phyloP scores from a whole-genome alignment of 352 stramenopile species.

The Aphanomyces cochlioides region DNA sequence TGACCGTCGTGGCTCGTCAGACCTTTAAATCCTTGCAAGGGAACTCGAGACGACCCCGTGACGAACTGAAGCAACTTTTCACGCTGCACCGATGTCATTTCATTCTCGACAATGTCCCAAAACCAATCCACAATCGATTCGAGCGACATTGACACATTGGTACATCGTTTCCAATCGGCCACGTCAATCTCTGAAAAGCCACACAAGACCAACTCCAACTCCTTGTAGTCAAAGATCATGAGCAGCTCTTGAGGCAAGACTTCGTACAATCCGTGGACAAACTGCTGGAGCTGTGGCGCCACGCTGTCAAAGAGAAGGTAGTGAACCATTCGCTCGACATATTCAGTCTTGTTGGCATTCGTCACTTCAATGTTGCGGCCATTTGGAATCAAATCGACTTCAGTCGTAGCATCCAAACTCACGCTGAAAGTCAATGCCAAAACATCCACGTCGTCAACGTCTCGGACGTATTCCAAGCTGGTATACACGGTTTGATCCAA shows the following conservation, averaged over 20 bases:
- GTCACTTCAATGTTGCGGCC: conserved; percentile 83
- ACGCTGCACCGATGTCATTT: conserved; percentile 76
- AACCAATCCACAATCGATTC: conserved; percentile 88
- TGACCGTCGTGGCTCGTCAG: conserved; percentile 82
- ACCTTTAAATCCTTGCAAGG: conserved; percentile 60
- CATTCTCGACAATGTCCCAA: conserved; percentile 91
- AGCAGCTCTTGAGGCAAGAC: conserved; percentile 92
- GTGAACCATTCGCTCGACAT: conserved; percentile 88
- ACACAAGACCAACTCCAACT: conserved; percentile 95
- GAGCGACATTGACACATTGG: conserved; percentile 37
- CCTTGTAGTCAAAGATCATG: conserved; percentile 95
- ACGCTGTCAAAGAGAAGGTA: conserved; percentile 93
- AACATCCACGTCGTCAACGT: conserved; percentile 52
- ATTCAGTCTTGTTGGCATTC: conserved; percentile 94
- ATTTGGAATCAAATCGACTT: conserved; percentile 57
- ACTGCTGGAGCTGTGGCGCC: conserved; percentile 79
- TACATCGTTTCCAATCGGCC: conserved; percentile 90
- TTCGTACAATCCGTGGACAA: conserved; percentile 96
- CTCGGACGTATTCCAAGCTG: conserved; percentile 60
- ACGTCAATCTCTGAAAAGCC: conserved; percentile 93
- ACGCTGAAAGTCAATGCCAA: conserved; percentile 65
- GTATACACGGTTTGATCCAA: conserved; percentile 55
- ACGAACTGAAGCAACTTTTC: conserved; percentile 74
- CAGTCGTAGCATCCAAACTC: conserved; percentile 37
- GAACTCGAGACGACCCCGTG: conserved; percentile 74